Base-by-base conservation (phyloP, 225 moss, liverwort and hornwort species). In the Polytrichum formosum region DNA sequence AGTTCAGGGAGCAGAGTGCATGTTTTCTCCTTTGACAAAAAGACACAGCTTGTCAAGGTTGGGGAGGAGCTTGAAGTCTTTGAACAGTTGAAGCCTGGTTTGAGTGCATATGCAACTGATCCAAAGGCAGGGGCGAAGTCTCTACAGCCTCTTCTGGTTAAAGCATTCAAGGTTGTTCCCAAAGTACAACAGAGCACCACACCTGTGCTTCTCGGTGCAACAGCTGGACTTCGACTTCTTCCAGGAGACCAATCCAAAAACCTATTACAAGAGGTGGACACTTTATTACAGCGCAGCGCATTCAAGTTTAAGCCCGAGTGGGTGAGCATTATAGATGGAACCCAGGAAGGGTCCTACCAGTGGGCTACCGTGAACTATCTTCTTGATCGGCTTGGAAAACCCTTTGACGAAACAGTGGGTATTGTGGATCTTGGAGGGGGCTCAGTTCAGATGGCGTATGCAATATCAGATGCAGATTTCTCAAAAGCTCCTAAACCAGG, bases 1-100 rank as follows among this genome's bases (percentile, higher is more conserved):
- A 96, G 96, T 83, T 96, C 96, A 9, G 96, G 96, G 71, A 96
- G 96, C 67, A 91, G 96, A 65, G 91, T 96, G 62, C 96, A 96
- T 75, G 93, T 96, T 27, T 96, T 88, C 65, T 85, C 90, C 25
- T 96, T 96, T 54, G 96, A 96, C 83, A 81, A 76, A 53, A 73
- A 84, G 56, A 74, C 87, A 70, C 85, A 93, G 71, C 85, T 96
- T 69, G 79, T 88, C 66, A 87, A 91, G 69, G 81, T 93, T 79
- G 96, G 90, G 54, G 83, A 83, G 64, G 90, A 90, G 53, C 79
- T 84, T 73, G 82, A 77, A 64, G 78, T 88, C 35, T 84, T 90
- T 26, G 72, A 73, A 46, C 91, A 96, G 87, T 73, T 76, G 70
- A 89, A 91, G 70, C 93, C 93, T 13, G 96, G 96, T 71, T 77